Evolutionary conservation across 257 asterid genomes (phyloP).

Genomic region (Solanum bulbocastanum): DNA sequence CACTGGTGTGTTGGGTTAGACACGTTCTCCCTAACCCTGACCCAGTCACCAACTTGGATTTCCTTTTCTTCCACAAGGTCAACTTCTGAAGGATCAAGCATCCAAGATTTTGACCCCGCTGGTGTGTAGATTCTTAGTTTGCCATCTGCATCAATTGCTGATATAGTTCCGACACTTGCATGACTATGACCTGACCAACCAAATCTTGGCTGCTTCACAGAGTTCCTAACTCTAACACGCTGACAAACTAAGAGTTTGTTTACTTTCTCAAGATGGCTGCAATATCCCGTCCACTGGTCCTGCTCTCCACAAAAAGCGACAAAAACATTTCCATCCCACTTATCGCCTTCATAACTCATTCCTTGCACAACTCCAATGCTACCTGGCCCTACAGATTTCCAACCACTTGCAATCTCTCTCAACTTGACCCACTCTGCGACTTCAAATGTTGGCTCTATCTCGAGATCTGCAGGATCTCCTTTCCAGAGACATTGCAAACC

Average conservation of each 20-base stretch:
- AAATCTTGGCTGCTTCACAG: constrained; percentile 80
- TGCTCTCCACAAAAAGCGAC: constrained; percentile 94
- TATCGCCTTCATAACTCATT: constrained; percentile 51
- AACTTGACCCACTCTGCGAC: constrained; percentile 90
- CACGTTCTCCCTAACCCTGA: constrained; percentile 51
- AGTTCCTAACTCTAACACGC: constrained; percentile 47
- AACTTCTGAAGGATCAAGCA: constrained; percentile 86
- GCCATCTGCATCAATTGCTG: constrained; percentile 91
- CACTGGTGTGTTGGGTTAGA: constrained; percentile 74
- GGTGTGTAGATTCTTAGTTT: constrained; percentile 87
- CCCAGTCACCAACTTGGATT: constrained; percentile 66
- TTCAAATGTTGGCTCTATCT: constrained; percentile 56
- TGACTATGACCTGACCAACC: constrained; percentile 96
- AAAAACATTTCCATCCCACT: constrained; percentile 47
- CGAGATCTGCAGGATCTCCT: constrained; percentile 90
- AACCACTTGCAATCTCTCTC: constrained; percentile 34
- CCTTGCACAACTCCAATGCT: constrained; percentile 90
- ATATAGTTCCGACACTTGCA: constrained; percentile 58
- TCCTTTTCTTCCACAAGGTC: constrained; percentile 67
- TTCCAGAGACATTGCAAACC: constrained; percentile 83
- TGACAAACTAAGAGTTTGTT: constrained; percentile 56
- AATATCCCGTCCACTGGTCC: constrained; percentile 66
- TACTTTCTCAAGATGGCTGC: constrained; percentile 37
- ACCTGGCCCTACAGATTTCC: constrained; percentile 79
- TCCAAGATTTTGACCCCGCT: constrained; percentile 80